phyloP scores from a whole-genome alignment of 2,329 filamentous ascomycete genomes.

The Chalaropsis ovoidea region DNA sequence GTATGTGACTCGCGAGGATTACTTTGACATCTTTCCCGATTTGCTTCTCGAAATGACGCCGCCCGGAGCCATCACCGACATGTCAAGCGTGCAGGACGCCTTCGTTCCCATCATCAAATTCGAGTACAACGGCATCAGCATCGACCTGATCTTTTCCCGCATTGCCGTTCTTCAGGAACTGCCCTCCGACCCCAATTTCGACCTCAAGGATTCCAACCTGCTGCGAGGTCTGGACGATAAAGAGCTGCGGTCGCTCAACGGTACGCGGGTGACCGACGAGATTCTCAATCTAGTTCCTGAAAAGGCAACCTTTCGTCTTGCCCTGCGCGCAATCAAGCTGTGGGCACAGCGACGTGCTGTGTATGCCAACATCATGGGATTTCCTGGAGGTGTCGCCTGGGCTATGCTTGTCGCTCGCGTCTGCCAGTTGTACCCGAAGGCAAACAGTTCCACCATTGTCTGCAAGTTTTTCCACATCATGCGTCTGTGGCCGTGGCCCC shows the following conservation, averaged over 20 bases:
- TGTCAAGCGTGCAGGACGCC: slow-evolving; percentile 77
- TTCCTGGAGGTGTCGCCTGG: slow-evolving; percentile 94
- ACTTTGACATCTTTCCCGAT: slow-evolving; percentile 80
- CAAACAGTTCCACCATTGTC: slow-evolving; percentile 77
- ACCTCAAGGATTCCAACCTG: slow-evolving; percentile 72
- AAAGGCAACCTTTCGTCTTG: slow-evolving; percentile 77
- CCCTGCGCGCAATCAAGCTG: slow-evolving; percentile 83
- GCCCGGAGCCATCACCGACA: slow-evolving; percentile 68
- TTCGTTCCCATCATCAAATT: slow-evolving; percentile 98
- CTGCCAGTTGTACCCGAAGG: slow-evolving; percentile 91
- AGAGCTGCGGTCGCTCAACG: slow-evolving; percentile 82
- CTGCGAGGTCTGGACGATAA: slow-evolving; percentile 77
- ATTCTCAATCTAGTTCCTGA: slow-evolving; percentile 84
- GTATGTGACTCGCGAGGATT: slow-evolving; percentile 80
- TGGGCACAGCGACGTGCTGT: slow-evolving; percentile 91
- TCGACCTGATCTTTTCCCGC: slow-evolving; percentile 84
- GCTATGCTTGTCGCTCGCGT: slow-evolving; percentile 94
- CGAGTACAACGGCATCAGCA: slow-evolving; percentile 79
- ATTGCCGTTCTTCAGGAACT: slow-evolving; percentile 61
- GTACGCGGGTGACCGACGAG: slow-evolving; percentile 87
- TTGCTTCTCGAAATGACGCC: slow-evolving; percentile 67
- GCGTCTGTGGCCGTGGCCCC: slow-evolving; percentile 84
- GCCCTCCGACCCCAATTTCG: slow-evolving; percentile 55
- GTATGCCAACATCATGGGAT: slow-evolving; percentile 93
- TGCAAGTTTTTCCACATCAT: slow-evolving; percentile 92